Evolutionary conservation across 2,329 filamentous ascomycete genomes (phyloP).

Genomic region (Pseudogymnoascus sp.): DNA sequence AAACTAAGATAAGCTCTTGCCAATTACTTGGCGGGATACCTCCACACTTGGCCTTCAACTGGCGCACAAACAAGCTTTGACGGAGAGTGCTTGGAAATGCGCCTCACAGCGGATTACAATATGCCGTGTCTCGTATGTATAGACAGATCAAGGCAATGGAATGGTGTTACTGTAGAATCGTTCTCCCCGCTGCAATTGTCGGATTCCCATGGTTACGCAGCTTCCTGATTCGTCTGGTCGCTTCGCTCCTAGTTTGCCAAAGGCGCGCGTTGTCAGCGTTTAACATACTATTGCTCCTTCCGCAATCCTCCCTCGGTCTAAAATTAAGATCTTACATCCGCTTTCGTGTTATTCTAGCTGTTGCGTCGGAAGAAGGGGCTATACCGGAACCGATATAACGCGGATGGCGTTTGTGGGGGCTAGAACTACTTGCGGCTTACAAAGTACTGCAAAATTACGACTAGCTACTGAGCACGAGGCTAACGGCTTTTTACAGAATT

Average conservation of each 20-base stretch:
- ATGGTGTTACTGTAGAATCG: not conserved
- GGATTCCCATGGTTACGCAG: not conserved
- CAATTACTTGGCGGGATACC: not conserved
- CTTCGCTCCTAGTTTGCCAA: not conserved
- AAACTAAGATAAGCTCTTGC: slow-evolving; percentile 1
- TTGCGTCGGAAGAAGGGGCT: not conserved
- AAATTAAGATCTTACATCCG: not conserved
- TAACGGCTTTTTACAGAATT: not conserved
- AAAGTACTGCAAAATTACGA: not conserved
- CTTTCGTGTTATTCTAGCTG: not conserved
- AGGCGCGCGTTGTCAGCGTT: not conserved
- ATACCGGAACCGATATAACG: not conserved
- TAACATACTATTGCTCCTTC: not conserved
- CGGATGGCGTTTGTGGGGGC: not conserved
- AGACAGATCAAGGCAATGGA: not conserved
- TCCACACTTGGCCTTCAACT: not conserved
- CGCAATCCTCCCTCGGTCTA: not conserved
- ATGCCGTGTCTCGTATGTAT: not conserved
- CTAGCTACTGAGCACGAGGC: not conserved
- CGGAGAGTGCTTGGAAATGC: not conserved
- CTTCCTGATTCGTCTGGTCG: not conserved
- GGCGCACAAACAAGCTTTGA: not conserved
- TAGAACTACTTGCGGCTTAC: not conserved
- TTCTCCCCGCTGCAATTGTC: not conserved
- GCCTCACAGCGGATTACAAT: not conserved